Percentiles rank a stretch among this genome's conserved stretches.
phyloP scores from a whole-genome alignment of 176 grass and related monocot genomes.

The Lolium perenne region DNA sequence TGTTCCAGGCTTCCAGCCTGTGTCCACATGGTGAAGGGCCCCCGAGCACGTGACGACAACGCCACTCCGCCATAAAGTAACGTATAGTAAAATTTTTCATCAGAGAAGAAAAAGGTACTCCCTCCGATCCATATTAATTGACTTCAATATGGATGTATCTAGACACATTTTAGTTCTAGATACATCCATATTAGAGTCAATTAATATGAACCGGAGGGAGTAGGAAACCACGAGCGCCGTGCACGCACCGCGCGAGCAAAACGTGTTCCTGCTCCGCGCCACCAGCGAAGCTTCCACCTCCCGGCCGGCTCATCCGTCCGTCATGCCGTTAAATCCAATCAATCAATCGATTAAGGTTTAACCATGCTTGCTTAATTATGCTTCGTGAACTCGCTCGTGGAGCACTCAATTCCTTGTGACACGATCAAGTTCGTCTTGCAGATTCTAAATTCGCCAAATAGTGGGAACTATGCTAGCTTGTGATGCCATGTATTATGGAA shows the following conservation, averaged over 20 bases:
- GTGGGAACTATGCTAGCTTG: no score
- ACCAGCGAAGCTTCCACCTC: conserved; percentile 25
- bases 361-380: not conserved
- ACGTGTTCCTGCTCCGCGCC: conserved; percentile 8
- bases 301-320: not conserved
- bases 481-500: no score
- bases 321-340: not conserved
- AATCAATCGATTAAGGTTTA: not conserved
- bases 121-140: no score
- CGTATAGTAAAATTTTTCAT: not conserved
- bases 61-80: not conserved
- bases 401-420: not conserved
- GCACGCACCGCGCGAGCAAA: conserved; percentile 36
- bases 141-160: no score
- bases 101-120: not conserved
- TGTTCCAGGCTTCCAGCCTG: conserved; percentile 26
- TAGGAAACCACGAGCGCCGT: not conserved
- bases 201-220: no score
- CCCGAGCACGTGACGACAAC: conserved; percentile 30
- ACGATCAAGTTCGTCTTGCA: not conserved
- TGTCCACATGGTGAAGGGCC: conserved; percentile 31
- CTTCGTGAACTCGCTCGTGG: not conserved
- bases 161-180: no score
- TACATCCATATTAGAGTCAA: no score
- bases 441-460: no score